Base-by-base conservation (phyloP, 2,329 filamentous ascomycete species). In the Fusarium musae region DNA sequence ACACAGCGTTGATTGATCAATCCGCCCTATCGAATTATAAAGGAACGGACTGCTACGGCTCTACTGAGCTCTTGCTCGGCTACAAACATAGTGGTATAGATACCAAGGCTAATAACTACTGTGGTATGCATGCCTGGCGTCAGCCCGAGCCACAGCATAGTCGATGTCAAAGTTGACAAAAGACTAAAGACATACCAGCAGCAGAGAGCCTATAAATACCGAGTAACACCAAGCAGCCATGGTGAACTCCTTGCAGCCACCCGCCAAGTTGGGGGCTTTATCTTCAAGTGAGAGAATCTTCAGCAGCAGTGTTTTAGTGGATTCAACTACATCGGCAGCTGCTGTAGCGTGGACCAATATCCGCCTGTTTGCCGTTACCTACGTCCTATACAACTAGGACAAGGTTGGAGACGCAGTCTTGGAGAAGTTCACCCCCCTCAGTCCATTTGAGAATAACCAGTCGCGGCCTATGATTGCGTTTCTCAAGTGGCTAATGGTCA, bases 301-400 rank as follows among this genome's bases (percentile, higher is more conserved):
- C 9, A 43, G 9, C 6, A 23, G 15, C n/a, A 2, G 15, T 23
- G 1, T 2, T 16, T 16, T 2, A 9, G n/a, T 16, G n/a, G n/a
- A 10, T 42, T n/a, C 1, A 23, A 42, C 10, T 21, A 23, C 5
- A 42, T n/a, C 9, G 13, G 9, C n/a, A 43, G n/a, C n/a, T 43
- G 5, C 15, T 23, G 9, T 43, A 23, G n/a, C 1, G n/a, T 43
- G n/a, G 9, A 9, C 40, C 6, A 43, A 16, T 15, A 43, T 11
- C 9, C 15, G 40, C 9, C 5, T 0, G n/a, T 43, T 43, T 43
- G 15, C 40, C 40, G 40, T 16, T 16, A 1, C n/a, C 40, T 43
- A n/a, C 13, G 40, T 15, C 6, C 40, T 23, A 6, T 16, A 23
- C 40, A 23, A 43, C 6, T 16, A n/a, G 40, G n/a, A 23, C 9